phyloP scores from a whole-genome alignment of 306 rosid species.

The Cicer pinnatifidum region DNA sequence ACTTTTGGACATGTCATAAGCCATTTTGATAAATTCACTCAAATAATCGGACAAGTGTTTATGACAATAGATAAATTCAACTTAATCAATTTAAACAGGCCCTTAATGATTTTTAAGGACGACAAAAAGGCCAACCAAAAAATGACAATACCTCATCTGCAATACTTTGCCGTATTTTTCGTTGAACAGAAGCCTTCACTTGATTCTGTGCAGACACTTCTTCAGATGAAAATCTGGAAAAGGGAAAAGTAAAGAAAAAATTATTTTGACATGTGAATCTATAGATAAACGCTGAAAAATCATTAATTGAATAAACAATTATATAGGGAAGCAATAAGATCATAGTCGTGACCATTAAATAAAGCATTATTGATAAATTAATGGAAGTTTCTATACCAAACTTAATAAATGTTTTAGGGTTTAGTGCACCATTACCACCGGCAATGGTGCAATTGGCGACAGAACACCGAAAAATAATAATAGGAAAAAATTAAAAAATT shows the following conservation, averaged over 20 bases:
- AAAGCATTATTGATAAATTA: background rate
- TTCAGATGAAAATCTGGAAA: conserved; percentile 77
- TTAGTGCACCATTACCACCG: background rate
- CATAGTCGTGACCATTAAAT: conserved; percentile 1
- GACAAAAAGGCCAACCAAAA: background rate
- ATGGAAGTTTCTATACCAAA: conserved; percentile 6
- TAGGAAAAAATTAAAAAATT: background rate
- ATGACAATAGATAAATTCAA: no score
- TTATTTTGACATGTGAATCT: conserved; percentile 16
- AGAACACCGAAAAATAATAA: background rate
- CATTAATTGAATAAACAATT: conserved; percentile 11
- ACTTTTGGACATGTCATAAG: no score
- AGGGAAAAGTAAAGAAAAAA: background rate
- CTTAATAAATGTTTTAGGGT: conserved; percentile 35
- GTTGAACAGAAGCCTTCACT: conserved; percentile 96
- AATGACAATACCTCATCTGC: conserved; percentile 81
- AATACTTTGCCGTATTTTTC: conserved; percentile 91
- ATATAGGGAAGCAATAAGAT: background rate
- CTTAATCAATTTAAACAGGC: no score
- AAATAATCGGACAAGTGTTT: no score
- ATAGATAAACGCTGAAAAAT: conserved; percentile 22
- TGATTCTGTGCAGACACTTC: conserved; percentile 98
- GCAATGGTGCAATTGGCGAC: conserved; percentile 26
- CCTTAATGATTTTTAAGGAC: background rate
- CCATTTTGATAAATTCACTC: no score